phyloP scores from a whole-genome alignment of 495 filamentous ascomycete species.

The Daldinia decipiens region DNA sequence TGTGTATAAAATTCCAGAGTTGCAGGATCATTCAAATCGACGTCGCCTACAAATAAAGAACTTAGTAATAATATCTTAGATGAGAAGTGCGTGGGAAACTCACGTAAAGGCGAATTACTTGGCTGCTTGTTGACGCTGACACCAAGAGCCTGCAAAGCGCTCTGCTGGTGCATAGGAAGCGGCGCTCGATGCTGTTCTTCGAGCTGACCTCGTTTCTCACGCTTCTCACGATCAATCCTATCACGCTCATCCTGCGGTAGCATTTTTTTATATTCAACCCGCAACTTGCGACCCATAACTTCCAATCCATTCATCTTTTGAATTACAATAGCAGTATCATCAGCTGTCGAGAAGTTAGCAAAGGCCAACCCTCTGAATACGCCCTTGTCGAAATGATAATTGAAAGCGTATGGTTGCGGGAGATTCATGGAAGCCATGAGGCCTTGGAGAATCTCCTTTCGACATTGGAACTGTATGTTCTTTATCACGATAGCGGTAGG shows the following conservation, averaged over 20 bases:
- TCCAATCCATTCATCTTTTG: conserved; percentile 93
- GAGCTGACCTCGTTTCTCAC: conserved; percentile 93
- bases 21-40: conserved; percentile 91
- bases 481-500: conserved; percentile 99
- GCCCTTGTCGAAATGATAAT: conserved; percentile 99
- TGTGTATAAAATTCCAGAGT: conserved; percentile 90
- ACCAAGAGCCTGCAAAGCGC: conserved; percentile 83
- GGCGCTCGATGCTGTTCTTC: conserved; percentile 89
- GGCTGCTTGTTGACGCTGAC: conserved; percentile 62
- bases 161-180: conserved; percentile 78
- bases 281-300: conserved; percentile 89
- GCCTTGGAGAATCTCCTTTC: conserved; percentile 92
- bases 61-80: conserved; percentile 32
- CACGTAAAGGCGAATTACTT: conserved; percentile 52
- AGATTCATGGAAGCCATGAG: conserved; percentile 92
- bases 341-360: conserved; percentile 95
- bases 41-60: conserved; percentile 59
- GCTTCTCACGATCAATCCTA: conserved; percentile 95
- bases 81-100: conserved; percentile 16
- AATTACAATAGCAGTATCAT: conserved; percentile 92
- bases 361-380: conserved; percentile 97
- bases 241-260: conserved; percentile 92
- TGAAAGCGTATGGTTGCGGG: conserved; percentile 96
- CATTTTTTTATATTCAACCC: conserved; percentile 99
- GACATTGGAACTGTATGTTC: conserved; percentile 98